These are phyloP conservation scores for Apiotrichum veenhuisii DNA, from an alignment of 1,284 basidiomycete species.

Conservation along the genomic window DNA sequence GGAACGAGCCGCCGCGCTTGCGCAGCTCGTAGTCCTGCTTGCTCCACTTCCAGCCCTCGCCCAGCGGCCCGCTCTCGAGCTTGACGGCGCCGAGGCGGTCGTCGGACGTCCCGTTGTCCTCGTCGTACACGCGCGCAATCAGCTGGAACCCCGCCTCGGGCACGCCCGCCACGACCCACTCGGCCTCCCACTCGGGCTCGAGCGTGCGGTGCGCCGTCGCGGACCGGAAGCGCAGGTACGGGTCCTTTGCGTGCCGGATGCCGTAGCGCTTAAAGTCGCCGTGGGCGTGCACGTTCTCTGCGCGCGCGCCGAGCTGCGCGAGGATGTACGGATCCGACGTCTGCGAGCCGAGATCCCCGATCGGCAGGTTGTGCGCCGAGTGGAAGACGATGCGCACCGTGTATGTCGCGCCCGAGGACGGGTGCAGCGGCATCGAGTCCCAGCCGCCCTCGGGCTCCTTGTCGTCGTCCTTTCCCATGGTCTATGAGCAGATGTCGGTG, in stretches of 20 bases:
- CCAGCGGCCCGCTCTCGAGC: conserved; percentile 25
- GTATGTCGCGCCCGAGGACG: conserved; percentile 36
- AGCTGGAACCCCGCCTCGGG: conserved; percentile 50
- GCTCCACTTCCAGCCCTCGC: conserved; percentile 21
- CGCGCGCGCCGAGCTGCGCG: conserved; percentile 28
- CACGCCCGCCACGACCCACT: conserved; percentile 53
- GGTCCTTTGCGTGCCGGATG: conserved; percentile 28
- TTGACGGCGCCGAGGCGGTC: conserved; percentile 52
- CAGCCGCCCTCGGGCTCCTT: conserved; percentile 35
- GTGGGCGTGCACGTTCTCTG: no score
- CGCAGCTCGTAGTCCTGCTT: conserved; percentile 35
- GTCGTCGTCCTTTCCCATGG: neutral
- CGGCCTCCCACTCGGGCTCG: conserved; percentile 50
- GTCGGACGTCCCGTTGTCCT: conserved; percentile 53
- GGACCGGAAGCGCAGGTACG: conserved; percentile 49
- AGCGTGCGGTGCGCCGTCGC: conserved; percentile 48
- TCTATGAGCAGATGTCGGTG: neutral
- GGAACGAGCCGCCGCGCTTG: conserved; percentile 48
- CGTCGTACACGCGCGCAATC: conserved; percentile 50
- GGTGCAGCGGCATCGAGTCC: conserved; percentile 33
- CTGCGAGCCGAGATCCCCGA: conserved; percentile 48
- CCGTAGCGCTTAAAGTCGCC: neutral
- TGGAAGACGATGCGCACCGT: conserved; percentile 53
- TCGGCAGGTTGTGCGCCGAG: conserved; percentile 50
- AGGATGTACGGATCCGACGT: conserved; percentile 53